Conservation (phyloP, 106 monocot genomes). For the Dioscorea dumetorum region DNA sequence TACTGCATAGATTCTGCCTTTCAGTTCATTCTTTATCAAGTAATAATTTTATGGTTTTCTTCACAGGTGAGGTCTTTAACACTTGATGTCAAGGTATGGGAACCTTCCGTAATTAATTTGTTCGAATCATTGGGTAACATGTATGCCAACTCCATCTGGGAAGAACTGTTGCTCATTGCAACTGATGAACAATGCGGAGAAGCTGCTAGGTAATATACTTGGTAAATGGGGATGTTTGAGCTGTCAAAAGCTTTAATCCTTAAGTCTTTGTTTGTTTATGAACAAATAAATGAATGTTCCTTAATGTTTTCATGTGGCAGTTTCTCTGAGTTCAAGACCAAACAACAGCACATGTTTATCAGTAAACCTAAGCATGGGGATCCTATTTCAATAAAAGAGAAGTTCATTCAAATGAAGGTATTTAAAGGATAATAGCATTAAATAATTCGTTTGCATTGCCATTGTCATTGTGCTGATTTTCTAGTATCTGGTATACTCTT, state of each 20-base stretch:
- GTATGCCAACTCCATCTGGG: conserved; percentile 90
- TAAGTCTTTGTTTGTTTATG: too few species aligned
- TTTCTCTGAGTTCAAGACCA: conserved; percentile 23
- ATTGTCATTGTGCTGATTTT: too few species aligned
- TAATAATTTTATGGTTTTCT: neutral
- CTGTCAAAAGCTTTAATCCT: too few species aligned
- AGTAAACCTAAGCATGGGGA: conserved; percentile 76
- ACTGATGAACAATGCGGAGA: conserved; percentile 37
- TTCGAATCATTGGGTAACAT: conserved; percentile 89
- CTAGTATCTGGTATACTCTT: too few species aligned
- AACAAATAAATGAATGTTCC: too few species aligned
- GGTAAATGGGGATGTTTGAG: neutral
- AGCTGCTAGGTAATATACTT: conserved; percentile 39
- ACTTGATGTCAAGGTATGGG: conserved; percentile 97
- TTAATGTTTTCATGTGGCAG: conserved; percentile 26
- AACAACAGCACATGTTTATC: conserved; percentile 28
- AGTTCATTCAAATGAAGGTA: conserved; percentile 99
- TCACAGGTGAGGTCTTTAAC: conserved; percentile 91
- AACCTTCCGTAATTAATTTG: conserved; percentile 90
- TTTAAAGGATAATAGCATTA: neutral
- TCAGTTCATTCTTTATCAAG: too few species aligned
- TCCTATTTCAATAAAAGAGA: conserved; percentile 88
- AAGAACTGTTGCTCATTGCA: conserved; percentile 54
- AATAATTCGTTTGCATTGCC: too few species aligned
- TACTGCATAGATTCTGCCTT: too few species aligned